These are phyloP conservation scores for Pilaira anomala DNA, from an alignment of 192 early-diverging fungal species.

Conservation along the genomic window DNA sequence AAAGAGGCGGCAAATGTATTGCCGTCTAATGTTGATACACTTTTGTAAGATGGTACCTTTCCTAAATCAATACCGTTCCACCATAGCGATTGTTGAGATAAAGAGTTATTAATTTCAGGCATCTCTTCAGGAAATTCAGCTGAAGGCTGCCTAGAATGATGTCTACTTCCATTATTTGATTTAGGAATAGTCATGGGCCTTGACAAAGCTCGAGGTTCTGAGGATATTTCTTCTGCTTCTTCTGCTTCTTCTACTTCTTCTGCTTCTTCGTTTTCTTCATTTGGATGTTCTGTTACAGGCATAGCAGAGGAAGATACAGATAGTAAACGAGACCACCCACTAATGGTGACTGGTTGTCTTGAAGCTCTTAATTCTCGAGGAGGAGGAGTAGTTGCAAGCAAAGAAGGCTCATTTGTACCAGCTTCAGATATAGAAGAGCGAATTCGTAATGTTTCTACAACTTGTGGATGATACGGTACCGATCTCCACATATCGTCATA, in stretches of 20 bases:
- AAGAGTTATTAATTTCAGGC: too few relatives aligned
- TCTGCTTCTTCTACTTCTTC: background rate
- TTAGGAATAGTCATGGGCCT: conserved; percentile 7
- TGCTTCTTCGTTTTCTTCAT: too few relatives aligned
- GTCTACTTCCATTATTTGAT: conserved; percentile 9
- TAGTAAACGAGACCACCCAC: conserved; percentile 18
- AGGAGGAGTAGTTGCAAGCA: too few relatives aligned
- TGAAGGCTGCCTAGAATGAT: conserved; percentile 10
- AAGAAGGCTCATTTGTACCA: too few relatives aligned
- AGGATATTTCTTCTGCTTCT: background rate
- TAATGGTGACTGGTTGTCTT: conserved; percentile 20
- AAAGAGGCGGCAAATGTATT: background rate
- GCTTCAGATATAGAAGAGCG: too few relatives aligned
- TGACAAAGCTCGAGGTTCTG: background rate
- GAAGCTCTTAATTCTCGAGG: too few relatives aligned
- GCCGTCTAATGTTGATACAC: background rate
- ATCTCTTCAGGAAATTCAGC: background rate
- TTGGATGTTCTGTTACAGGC: background rate
- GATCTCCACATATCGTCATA: conserved; percentile 27
- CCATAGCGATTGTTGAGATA: conserved; percentile 1
- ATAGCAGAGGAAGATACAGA: background rate
- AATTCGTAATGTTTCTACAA: too few relatives aligned
- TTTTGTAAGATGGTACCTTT: conserved; percentile 23
- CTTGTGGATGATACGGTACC: too few relatives aligned
- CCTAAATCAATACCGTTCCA: conserved; percentile 26